phyloP scores from a whole-genome alignment of 352 stramenopile genomes.

The Aphanomyces cochlioides region DNA sequence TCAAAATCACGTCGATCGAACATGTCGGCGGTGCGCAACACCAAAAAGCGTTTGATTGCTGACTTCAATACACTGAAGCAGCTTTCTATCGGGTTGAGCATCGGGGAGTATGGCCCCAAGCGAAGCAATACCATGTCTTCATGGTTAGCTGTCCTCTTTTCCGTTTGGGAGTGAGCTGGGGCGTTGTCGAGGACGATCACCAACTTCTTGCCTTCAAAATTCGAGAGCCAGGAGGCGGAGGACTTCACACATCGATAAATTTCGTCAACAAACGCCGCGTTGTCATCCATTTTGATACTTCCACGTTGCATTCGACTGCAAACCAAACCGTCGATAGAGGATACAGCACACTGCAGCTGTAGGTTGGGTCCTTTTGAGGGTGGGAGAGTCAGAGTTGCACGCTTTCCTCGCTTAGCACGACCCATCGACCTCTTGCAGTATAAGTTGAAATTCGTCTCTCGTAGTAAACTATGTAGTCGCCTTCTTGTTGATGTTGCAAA shows the following conservation, averaged over 20 bases:
- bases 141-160: background rate
- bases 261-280: constrained; percentile 30
- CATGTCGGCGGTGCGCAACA: background rate
- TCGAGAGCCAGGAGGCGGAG: background rate
- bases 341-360: constrained; percentile 33
- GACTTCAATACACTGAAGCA: constrained; percentile 32
- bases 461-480: constrained; percentile 31
- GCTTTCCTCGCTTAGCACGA: constrained; percentile 14
- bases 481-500: background rate
- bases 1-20: constrained; percentile 17
- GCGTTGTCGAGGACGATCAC: constrained; percentile 35
- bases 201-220: constrained; percentile 33
- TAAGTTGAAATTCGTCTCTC: constrained; percentile 34
- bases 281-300: constrained; percentile 35
- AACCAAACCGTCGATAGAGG: constrained; percentile 18
- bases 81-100: constrained; percentile 35
- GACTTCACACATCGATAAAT: constrained; percentile 24
- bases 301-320: constrained; percentile 11
- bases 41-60: background rate
- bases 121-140: constrained; percentile 33
- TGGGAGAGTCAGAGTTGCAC: constrained; percentile 4
- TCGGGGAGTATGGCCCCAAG: constrained; percentile 30
- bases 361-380: constrained; percentile 32
- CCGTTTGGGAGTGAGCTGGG: constrained; percentile 28
- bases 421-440: constrained; percentile 31